Base-by-base conservation (phyloP, 2,329 filamentous ascomycete genomes). In the Exophiala calicioides region DNA sequence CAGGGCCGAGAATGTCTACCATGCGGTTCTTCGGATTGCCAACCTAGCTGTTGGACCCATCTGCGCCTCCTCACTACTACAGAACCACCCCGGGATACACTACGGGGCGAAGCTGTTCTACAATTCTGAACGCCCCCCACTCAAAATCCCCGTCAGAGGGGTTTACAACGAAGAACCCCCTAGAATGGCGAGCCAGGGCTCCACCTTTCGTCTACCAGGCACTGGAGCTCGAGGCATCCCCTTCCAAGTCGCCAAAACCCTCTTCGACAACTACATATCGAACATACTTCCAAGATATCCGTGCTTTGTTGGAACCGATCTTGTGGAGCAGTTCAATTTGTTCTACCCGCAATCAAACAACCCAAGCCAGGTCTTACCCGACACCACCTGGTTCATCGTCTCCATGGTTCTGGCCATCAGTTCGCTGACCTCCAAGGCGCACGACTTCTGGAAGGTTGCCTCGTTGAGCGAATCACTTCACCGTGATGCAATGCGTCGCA, bases 401-500 rank as follows among this genome's bases (percentile, higher is more conserved):
- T 16, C 24, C 9, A 26, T 27, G 24, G 19, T 39, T 13, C 20
- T 39, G 9, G 24, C 20, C 7, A 39, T 39, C 5, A 39, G 19
- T 15, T 27, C 36, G 7, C 20, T 39, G 20, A 16, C 23, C 7
- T 39, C 36, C 15, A 26, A 16, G 36, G 26, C 24, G 15, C 20
- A 5, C 7, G 19, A 39, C 15, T 15, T 15, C 10, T 12, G 12
- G n/a, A n/a, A 18, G 10, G n/a, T 39, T 7, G 19, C 19, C 13
- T 39, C 36, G 24, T 12, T 27, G 5, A 29, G 21, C n/a, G 9
- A 39, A 16, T 15, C 4, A 4, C 57, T 5, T 60, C 23, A 7
- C 55, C 58, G 32, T 5, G 12, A 27, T 12, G 36, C 36, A 12
- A 21, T 39, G 20, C 32, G 18, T 5, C 32, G 32, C 12, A 13